A percentile compares a stretch with the other conserved stretches of the same genome.
Conservation (phyloP, 208 protist species). For the Herpetomonas muscarum region DNA sequence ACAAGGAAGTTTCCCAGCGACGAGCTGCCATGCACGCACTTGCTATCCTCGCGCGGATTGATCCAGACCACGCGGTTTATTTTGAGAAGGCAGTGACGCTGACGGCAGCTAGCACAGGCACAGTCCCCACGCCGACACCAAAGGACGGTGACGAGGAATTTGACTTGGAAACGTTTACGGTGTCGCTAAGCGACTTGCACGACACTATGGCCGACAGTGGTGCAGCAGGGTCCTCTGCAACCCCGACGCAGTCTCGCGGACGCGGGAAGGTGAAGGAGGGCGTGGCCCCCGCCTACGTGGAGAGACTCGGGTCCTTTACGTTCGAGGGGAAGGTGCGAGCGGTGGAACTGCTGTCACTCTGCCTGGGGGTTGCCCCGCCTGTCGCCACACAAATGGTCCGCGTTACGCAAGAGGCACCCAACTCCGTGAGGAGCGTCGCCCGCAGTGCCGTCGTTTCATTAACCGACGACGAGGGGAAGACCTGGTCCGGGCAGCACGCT, state of each 20-base stretch:
- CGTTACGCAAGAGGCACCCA: conserved; percentile 10
- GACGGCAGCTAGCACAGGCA: background rate
- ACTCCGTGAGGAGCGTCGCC: background rate
- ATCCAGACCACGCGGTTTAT: conserved; percentile 50
- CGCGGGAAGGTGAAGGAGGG: background rate
- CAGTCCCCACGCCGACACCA: conserved; percentile 8
- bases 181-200: conserved; percentile 5
- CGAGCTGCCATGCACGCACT: conserved; percentile 80
- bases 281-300: conserved; percentile 16
- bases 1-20: conserved; percentile 44
- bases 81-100: background rate
- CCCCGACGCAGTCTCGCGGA: background rate
- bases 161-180: conserved; percentile 24
- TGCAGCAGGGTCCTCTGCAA: conserved; percentile 5
- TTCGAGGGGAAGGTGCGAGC: conserved; percentile 52
- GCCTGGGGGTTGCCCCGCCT: conserved; percentile 44
- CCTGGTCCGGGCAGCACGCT: conserved; percentile 13
- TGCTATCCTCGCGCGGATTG: conserved; percentile 62
- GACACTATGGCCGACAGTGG: background rate
- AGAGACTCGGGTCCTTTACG: conserved; percentile 25
- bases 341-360: conserved; percentile 60
- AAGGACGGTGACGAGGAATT: conserved; percentile 22
- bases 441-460: conserved; percentile 27
- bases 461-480: conserved; percentile 29
- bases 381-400: conserved; percentile 26